phyloP scores from a whole-genome alignment of 768 basidiomycete genomes.

The Leucocoprinus leucothites region DNA sequence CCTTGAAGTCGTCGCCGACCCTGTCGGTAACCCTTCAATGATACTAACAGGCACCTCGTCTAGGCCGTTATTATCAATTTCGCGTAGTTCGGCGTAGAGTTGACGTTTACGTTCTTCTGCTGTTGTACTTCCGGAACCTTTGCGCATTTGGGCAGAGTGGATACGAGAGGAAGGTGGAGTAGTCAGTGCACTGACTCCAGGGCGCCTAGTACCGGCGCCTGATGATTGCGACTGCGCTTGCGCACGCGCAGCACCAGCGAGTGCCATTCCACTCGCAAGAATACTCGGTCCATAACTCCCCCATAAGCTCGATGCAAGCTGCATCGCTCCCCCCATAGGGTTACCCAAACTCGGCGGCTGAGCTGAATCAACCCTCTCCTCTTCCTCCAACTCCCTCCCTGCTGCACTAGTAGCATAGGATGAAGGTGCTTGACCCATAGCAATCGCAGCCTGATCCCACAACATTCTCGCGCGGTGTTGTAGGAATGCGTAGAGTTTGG shows the following conservation, averaged over 20 bases:
- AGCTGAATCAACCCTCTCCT: neutral
- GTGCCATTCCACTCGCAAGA: slow-evolving; percentile 61
- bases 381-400: slow-evolving; percentile 1
- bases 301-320: slow-evolving; percentile 69
- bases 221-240: slow-evolving; percentile 36
- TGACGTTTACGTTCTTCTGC: slow-evolving; percentile 45
- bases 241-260: slow-evolving; percentile 30
- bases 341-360: slow-evolving; percentile 46
- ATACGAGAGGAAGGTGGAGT: slow-evolving; percentile 24
- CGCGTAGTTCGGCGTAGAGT: slow-evolving; percentile 56
- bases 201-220: slow-evolving; percentile 9
- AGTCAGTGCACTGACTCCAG: slow-evolving; percentile 17
- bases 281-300: slow-evolving; percentile 73
- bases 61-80: slow-evolving; percentile 17
- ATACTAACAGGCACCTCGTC: slow-evolving; percentile 10
- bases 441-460: slow-evolving; percentile 61
- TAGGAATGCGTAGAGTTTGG: slow-evolving; percentile 56
- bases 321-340: slow-evolving; percentile 60
- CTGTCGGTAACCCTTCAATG: neutral
- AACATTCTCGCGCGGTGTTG: slow-evolving; percentile 59
- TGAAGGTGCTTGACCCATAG: slow-evolving; percentile 40
- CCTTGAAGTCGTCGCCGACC: slow-evolving; percentile 21
- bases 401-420: neutral
- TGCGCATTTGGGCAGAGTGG: slow-evolving; percentile 4
- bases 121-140: slow-evolving; percentile 21